These are phyloP conservation scores for Trichomonascaceae sp. DNA, from an alignment of 1,139 yeast genomes.

Conservation along the genomic window DNA sequence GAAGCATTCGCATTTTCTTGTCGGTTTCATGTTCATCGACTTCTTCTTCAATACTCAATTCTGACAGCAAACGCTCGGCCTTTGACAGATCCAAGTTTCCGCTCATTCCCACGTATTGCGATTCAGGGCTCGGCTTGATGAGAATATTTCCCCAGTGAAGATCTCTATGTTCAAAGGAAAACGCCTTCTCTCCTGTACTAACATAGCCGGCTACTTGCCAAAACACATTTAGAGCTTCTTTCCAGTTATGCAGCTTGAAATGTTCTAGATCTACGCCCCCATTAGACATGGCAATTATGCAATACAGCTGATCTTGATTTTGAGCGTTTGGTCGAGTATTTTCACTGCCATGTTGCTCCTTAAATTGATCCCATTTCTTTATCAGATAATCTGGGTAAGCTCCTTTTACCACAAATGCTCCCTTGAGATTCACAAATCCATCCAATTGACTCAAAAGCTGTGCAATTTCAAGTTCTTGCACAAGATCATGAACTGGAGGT, in stretches of 20 bases:
- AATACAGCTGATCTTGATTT: constrained; percentile 37
- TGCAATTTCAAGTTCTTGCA: constrained; percentile 45
- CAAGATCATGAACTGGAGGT: constrained; percentile 38
- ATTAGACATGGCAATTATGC: constrained; percentile 42
- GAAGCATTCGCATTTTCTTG: constrained; percentile 20
- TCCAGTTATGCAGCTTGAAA: constrained; percentile 43
- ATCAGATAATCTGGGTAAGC: constrained; percentile 38
- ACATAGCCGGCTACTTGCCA: constrained; percentile 47
- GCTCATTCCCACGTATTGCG: neutral
- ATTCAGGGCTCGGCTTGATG: constrained; percentile 19
- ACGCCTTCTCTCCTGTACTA: constrained; percentile 44
- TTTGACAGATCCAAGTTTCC: neutral
- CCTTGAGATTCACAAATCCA: constrained; percentile 40
- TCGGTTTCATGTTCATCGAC: constrained; percentile 13
- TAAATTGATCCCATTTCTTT: constrained; percentile 41
- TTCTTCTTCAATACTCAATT: constrained; percentile 14
- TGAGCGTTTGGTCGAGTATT: constrained; percentile 37
- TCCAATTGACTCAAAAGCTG: constrained; percentile 33
- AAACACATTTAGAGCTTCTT: constrained; percentile 47
- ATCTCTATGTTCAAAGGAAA: constrained; percentile 62
- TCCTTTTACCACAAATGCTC: constrained; percentile 44
- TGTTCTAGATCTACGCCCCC: constrained; percentile 46
- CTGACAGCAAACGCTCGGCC: constrained; percentile 14
- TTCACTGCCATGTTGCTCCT: constrained; percentile 26
- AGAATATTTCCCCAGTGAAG: constrained; percentile 58